phyloP scores from a whole-genome alignment of 805 yeast genomes.

The Pichia sporocuriosa region DNA sequence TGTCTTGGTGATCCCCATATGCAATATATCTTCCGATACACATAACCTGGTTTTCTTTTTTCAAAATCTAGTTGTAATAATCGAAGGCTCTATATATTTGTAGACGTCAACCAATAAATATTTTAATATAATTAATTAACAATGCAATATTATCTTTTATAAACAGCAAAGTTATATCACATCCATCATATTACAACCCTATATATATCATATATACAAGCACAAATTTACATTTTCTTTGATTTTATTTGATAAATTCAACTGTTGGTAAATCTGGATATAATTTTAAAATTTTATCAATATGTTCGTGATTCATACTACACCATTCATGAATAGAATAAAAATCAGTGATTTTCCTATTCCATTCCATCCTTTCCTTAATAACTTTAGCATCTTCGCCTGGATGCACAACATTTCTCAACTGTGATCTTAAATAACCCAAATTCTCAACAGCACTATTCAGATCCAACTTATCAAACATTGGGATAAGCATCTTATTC shows the following conservation, averaged over 20 bases:
- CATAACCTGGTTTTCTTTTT: too few relatives aligned
- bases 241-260: not conserved
- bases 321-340: constrained; percentile 58
- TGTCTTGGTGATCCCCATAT: too few relatives aligned
- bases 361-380: constrained; percentile 65
- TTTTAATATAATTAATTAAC: too few relatives aligned
- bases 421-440: constrained; percentile 44
- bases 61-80: too few relatives aligned
- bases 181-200: not conserved
- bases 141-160: too few relatives aligned
- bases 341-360: constrained; percentile 55
- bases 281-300: constrained; percentile 36
- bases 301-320: constrained; percentile 29
- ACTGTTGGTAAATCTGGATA: constrained; percentile 44
- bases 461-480: constrained; percentile 35
- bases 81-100: too few relatives aligned
- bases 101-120: too few relatives aligned
- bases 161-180: not conserved
- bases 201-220: not conserved
- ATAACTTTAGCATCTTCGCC: constrained; percentile 44
- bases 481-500: constrained; percentile 43
- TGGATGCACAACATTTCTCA: constrained; percentile 37
- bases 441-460: constrained; percentile 56
- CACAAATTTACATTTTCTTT: not conserved
- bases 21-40: too few relatives aligned